phyloP scores from a whole-genome alignment of 441 rosid genomes.

The Capsella rubella region DNA sequence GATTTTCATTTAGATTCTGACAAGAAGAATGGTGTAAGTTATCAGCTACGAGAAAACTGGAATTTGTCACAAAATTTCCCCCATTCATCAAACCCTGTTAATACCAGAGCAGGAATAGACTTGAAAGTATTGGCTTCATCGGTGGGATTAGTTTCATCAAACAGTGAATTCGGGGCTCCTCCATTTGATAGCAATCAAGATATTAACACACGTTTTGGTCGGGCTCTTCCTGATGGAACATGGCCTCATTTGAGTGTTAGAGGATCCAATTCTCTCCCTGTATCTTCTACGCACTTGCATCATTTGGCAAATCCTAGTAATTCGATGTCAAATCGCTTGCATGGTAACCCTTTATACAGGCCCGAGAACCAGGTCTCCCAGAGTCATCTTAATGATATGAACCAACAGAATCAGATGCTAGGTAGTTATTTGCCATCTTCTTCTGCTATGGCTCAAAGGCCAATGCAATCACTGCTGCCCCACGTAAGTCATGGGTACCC shows the following conservation, averaged over 20 bases:
- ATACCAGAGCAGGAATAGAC: slow-evolving; percentile 55
- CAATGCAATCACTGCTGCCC: slow-evolving; percentile 52
- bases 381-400: slow-evolving; percentile 54
- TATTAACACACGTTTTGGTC: slow-evolving; percentile 50
- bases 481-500: slow-evolving; percentile 56
- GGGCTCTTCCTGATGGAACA: slow-evolving; percentile 50
- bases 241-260: slow-evolving; percentile 64
- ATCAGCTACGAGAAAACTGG: slow-evolving; percentile 58
- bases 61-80: slow-evolving; percentile 49
- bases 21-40: slow-evolving; percentile 50
- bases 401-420: slow-evolving; percentile 60
- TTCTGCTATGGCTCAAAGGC: slow-evolving; percentile 52
- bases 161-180: slow-evolving; percentile 49
- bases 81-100: slow-evolving; percentile 51
- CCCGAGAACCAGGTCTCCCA: slow-evolving; percentile 59
- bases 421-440: slow-evolving; percentile 54
- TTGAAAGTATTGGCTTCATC: slow-evolving; percentile 52
- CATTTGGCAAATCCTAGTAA: slow-evolving; percentile 58
- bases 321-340: slow-evolving; percentile 51
- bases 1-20: slow-evolving; percentile 54
- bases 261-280: slow-evolving; percentile 60
- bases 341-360: slow-evolving; percentile 51
- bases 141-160: slow-evolving; percentile 52
- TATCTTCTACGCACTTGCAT: slow-evolving; percentile 53
- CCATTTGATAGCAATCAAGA: slow-evolving; percentile 55